These are phyloP conservation scores for Tetrahymena thermophila DNA, from an alignment of 73 alveolate species.

Conservation along the genomic window DNA sequence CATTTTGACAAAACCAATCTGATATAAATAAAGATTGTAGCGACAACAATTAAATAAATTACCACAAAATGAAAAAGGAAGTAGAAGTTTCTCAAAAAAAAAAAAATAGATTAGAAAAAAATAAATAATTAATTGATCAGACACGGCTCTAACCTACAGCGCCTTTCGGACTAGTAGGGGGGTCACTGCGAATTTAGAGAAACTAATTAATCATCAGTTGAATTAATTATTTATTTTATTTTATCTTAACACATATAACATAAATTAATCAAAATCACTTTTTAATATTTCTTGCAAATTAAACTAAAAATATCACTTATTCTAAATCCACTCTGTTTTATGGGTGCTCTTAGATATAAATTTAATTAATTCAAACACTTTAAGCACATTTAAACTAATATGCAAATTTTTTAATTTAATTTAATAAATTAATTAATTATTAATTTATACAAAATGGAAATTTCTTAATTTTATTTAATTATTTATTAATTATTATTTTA, in stretches of 20 bases:
- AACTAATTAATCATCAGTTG: background rate
- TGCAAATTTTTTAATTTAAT: background rate
- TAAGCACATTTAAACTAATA: background rate
- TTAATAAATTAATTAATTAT: background rate
- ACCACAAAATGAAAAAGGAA: too few species aligned
- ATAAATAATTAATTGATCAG: background rate
- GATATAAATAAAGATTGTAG: too few species aligned
- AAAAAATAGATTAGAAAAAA: background rate
- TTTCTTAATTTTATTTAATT: too few species aligned
- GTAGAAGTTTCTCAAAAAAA: background rate
- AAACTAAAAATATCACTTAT: background rate
- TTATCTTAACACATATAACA: background rate
- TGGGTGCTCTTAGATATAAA: background rate
- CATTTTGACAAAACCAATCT: too few species aligned
- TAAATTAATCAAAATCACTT: background rate
- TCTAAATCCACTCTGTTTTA: background rate
- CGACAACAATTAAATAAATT: too few species aligned
- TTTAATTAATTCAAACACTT: background rate
- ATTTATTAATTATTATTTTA: background rate
- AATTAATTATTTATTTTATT: background rate
- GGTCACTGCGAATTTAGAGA: constrained; percentile 4
- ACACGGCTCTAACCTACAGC: constrained; percentile 4
- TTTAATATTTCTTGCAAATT: background rate
- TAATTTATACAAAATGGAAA: background rate
- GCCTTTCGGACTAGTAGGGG: constrained; percentile 3